Percentiles rank a stretch among this genome's conserved stretches.
These are phyloP conservation scores for Arabidopsis suecica DNA, from an alignment of 345 rosid species.

Conservation along the genomic window DNA sequence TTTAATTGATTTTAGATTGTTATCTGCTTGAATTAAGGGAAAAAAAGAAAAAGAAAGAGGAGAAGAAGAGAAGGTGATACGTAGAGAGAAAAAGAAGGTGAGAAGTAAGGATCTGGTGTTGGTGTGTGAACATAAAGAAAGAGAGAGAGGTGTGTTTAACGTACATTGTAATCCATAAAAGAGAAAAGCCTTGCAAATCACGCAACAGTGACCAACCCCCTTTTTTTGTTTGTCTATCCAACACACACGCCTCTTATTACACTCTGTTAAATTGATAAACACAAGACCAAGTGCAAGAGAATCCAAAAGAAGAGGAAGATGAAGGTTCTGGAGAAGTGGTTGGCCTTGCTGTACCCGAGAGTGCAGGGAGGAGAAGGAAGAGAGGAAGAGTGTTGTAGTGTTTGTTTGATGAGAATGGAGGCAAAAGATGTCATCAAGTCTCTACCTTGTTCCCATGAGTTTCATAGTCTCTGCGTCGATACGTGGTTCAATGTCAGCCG, in stretches of 20 bases:
- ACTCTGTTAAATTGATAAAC: slow-evolving; percentile 37
- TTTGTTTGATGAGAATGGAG: slow-evolving; percentile 64
- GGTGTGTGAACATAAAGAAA: slow-evolving; percentile 40
- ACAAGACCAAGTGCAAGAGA: background rate
- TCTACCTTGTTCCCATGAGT: slow-evolving; percentile 74
- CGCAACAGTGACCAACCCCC: slow-evolving; percentile 41
- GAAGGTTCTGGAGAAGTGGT: slow-evolving; percentile 41
- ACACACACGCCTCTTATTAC: slow-evolving; percentile 27
- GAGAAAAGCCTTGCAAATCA: slow-evolving; percentile 37
- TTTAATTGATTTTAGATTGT: slow-evolving; percentile 24
- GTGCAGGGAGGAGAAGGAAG: slow-evolving; percentile 7
- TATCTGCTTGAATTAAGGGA: slow-evolving; percentile 18
- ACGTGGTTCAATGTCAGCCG: slow-evolving; percentile 64
- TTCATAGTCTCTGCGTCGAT: slow-evolving; percentile 68
- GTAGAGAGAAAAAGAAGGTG: slow-evolving; percentile 45
- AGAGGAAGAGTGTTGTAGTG: slow-evolving; percentile 61
- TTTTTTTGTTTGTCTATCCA: slow-evolving; percentile 2
- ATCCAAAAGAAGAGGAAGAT: slow-evolving; percentile 16
- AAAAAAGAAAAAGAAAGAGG: background rate
- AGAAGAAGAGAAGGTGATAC: slow-evolving; percentile 35
- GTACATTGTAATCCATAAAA: slow-evolving; percentile 40
- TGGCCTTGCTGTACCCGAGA: slow-evolving; percentile 38
- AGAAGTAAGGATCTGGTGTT: slow-evolving; percentile 45
- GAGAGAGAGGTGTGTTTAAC: slow-evolving; percentile 38
- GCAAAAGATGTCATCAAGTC: slow-evolving; percentile 49